These are phyloP conservation scores for Teratosphaeria destructans DNA, from an alignment of 2,329 filamentous ascomycete species.

Conservation along the genomic window DNA sequence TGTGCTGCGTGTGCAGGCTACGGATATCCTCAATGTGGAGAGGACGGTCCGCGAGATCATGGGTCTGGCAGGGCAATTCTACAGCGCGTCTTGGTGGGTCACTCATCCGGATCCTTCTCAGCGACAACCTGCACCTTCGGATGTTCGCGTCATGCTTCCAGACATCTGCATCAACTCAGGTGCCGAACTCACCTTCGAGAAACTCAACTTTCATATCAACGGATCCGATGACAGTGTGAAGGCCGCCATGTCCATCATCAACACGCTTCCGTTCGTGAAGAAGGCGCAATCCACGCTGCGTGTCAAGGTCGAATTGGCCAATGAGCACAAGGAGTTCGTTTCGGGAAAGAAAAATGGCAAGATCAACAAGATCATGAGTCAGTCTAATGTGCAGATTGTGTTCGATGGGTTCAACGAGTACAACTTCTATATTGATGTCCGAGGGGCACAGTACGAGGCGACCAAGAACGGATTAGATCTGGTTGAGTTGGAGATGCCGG, in stretches of 20 bases:
- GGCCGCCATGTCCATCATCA: conserved; percentile 85
- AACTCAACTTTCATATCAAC: conserved; percentile 84
- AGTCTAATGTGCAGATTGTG: conserved; percentile 97
- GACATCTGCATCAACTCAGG: conserved; percentile 96
- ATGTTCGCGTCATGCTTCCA: conserved; percentile 81
- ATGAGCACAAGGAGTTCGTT: conserved; percentile 99
- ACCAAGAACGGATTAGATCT: conserved; percentile 86
- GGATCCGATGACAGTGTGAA: conserved; percentile 96
- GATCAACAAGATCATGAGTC: conserved; percentile 99
- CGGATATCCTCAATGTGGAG: conserved; percentile 87
- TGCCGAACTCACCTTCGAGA: conserved; percentile 89
- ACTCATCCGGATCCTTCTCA: conserved; percentile 61
- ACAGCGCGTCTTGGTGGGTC: conserved; percentile 93
- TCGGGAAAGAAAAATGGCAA: conserved; percentile 99
- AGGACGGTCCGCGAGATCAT: conserved; percentile 92
- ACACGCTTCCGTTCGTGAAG: conserved; percentile 79
- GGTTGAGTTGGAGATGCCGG: conserved; percentile 98
- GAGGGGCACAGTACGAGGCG: conserved; percentile 81
- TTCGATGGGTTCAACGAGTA: conserved; percentile 99
- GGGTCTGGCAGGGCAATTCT: conserved; percentile 92
- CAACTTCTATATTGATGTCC: conserved; percentile 99
- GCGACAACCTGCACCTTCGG: conserved; percentile 51
- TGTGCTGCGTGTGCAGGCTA: conserved; percentile 80
- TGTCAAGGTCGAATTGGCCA: conserved; percentile 96
- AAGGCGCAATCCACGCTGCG: conserved; percentile 85